phyloP scores from a whole-genome alignment of 2,329 filamentous ascomycete genomes.

The Botryosphaeria dothidea region DNA sequence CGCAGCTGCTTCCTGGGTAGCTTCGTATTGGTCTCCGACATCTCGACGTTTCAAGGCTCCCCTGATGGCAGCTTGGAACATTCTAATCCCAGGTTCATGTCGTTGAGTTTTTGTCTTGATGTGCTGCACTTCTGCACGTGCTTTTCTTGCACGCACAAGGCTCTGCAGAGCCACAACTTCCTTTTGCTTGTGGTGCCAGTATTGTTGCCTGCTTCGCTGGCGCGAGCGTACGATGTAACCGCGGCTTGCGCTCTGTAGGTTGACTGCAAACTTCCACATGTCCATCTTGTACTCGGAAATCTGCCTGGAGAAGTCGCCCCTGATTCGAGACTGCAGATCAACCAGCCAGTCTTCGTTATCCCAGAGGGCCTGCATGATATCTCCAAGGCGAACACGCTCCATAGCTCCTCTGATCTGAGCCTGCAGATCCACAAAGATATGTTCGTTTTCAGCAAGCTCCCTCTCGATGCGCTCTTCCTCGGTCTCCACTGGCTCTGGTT shows the following conservation, averaged over 20 bases:
- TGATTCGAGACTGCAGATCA: conserved; percentile 81
- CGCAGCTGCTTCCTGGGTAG: conserved; percentile 55
- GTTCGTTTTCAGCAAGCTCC: conserved; percentile 77
- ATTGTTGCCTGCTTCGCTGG: conserved; percentile 62
- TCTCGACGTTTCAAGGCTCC: conserved; percentile 46
- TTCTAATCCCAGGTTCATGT: conserved; percentile 47
- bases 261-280: conserved; percentile 78
- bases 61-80: conserved; percentile 60
- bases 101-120: conserved; percentile 50
- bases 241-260: conserved; percentile 76
- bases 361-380: conserved; percentile 88
- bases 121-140: conserved; percentile 45
- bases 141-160: conserved; percentile 68
- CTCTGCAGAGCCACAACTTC: conserved; percentile 81
- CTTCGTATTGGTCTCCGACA: conserved; percentile 55
- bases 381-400: conserved; percentile 72
- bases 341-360: conserved; percentile 75
- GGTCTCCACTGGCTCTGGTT: conserved; percentile 71
- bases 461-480: conserved; percentile 86
- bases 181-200: conserved; percentile 69
- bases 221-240: conserved; percentile 72
- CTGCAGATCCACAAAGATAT: conserved; percentile 75
- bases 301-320: conserved; percentile 85
- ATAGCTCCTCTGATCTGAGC: conserved; percentile 82
- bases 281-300: conserved; percentile 77